Evolutionary conservation across 306 rosid genomes (phyloP), one percentile per base, ranked within the genome.

Genomic region (Prunus armeniaca): DNA sequence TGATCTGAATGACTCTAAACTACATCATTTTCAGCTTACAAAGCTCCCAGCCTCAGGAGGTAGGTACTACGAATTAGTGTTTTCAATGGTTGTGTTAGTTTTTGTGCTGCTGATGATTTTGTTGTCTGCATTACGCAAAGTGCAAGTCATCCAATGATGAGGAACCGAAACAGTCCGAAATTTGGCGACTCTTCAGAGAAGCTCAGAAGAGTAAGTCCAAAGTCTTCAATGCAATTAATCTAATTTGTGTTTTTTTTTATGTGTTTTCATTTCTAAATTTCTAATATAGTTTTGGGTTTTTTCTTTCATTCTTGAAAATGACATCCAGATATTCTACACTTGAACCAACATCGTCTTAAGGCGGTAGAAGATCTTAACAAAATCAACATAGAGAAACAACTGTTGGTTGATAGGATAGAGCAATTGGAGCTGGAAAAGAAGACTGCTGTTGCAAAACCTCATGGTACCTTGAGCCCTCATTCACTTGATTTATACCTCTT

Each of bases 171-270:
- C 79, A 67, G 20, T 74, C 41, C 56, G 84, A 88, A 20, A 80
- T 91, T 83, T 88, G 93, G 97, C 25, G 76, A 67, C 87, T 86
- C 73, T 93, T 93, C 86, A 84, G 76, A 73, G 96, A 89, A 87
- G 97, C 98, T 80, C 97, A 91, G 84, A 93, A 79, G 78, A 93
- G 98, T 93, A 82, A 80, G 85, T 88, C 32, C 69, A 18, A 14
- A 12, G 6, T 38, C 17, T 13, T 54, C 4, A 3, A 12, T 30
- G 19, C 12, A 52, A n/a, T 54, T 55, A 17, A 34, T 71, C 50
- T 13, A 8, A 11, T 69, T 71, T 32, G 32, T 54, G 51, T 9
- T n/a, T 71, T 32, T 71, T 32, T 30, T 32, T 12, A 30, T 12
- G 15, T 54, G 64, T 41, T 11, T 71, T 30, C 18, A 3, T 54